Evolutionary conservation across 306 rosid genomes (phyloP).

Genomic region (Cyamopsis tetragonoloba): DNA sequence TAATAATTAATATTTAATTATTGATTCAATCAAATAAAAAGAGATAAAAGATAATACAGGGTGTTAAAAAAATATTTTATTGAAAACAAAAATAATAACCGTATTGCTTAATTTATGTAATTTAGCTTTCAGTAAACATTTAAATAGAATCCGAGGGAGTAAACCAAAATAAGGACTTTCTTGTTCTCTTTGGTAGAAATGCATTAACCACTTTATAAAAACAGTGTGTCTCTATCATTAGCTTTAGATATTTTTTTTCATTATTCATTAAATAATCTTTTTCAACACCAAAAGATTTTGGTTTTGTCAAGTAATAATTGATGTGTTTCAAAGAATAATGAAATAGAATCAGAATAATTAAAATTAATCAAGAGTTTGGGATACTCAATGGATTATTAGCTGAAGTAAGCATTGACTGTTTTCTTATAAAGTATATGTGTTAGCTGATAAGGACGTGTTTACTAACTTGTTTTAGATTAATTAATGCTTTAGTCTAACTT

Average conservation of each 20-base stretch:
- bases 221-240: constrained; percentile 11
- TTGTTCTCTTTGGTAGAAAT: background rate
- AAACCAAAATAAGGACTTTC: constrained; percentile 6
- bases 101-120: no score
- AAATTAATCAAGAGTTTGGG: constrained; percentile 3
- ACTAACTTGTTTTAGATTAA: background rate
- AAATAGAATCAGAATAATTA: background rate
- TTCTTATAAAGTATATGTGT: background rate
- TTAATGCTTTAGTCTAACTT: constrained; percentile 10
- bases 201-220: background rate
- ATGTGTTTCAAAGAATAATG: constrained; percentile 3
- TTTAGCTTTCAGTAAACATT: no score
- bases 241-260: constrained; percentile 12
- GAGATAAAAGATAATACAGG: no score
- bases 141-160: no score
- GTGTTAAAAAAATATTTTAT: no score
- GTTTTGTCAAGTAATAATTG: constrained; percentile 6
- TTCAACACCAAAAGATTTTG: background rate
- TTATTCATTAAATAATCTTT: constrained; percentile 6
- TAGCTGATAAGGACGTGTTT: constrained; percentile 7
- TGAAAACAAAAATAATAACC: no score
- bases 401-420: constrained; percentile 8
- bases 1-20: no score
- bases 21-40: no score
- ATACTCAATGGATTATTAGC: background rate